These are phyloP conservation scores for Yamadazyma kanchanaburiensis DNA, from an alignment of 1,139 yeast genomes.

Conservation along the genomic window DNA sequence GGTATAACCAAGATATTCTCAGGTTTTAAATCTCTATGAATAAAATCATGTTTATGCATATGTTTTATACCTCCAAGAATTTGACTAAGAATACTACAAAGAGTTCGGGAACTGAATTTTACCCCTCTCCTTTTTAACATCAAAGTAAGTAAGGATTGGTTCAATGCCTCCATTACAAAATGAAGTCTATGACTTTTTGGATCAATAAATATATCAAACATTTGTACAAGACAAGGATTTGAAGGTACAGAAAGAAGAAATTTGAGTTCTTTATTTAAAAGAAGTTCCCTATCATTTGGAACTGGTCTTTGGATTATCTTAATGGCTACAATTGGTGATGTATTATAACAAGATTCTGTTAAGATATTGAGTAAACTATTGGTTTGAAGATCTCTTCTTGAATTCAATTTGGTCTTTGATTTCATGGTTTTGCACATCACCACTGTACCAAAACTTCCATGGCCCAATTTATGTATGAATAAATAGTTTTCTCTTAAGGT, in stretches of 20 bases:
- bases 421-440: no score
- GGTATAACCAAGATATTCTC: constrained; percentile 73
- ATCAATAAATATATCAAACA: constrained; percentile 79
- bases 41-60: constrained; percentile 70
- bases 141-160: constrained; percentile 72
- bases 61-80: constrained; percentile 74
- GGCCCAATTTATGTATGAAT: no score
- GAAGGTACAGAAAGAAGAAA: constrained; percentile 71
- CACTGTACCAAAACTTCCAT: constrained; percentile 84
- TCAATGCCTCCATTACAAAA: constrained; percentile 88
- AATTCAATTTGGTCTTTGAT: no score
- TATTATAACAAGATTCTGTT: constrained; percentile 19
- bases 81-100: constrained; percentile 67
- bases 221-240: constrained; percentile 68
- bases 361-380: constrained; percentile 54
- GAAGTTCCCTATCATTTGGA: constrained; percentile 51
- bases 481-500: no score
- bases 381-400: constrained; percentile 11
- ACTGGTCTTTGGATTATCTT: constrained; percentile 69
- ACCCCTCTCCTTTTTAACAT: constrained; percentile 54
- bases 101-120: constrained; percentile 53
- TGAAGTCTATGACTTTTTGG: constrained; percentile 54
- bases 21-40: constrained; percentile 85
- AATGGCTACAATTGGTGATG: constrained; percentile 66
- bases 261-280: constrained; percentile 66